Evolutionary conservation across 2,329 filamentous ascomycete species (phyloP), one percentile per base, ranked within the genome.

Genomic region (Fusarium sacchari): DNA sequence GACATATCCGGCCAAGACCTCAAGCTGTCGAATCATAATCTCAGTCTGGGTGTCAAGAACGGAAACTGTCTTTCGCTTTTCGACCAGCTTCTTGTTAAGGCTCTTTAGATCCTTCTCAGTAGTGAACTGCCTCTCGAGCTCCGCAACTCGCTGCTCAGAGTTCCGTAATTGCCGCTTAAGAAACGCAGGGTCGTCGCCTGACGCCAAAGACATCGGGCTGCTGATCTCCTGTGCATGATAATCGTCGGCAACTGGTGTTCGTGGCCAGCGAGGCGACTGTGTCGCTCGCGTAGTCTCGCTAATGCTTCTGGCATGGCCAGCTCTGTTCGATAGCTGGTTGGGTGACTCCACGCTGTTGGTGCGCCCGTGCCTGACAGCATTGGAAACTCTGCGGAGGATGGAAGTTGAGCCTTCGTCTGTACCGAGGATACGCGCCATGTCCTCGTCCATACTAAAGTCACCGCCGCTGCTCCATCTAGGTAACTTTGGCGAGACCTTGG

Each of bases 1-100:
- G 26, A 98, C 91, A 80, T 96, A 96, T 50, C 95, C 94, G 8
- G 94, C 95, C 78, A 98, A 89, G 42, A 96, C 92, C 79, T 97
- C 94, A 24, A 98, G 86, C 81, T 98, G 95, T 44, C 94, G 92
- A 78, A 98, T 94, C 83, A 97, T 96, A 81, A 98, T 95, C 83
- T 98, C 96, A 57, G 95, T 94, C 82, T 98, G 94, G 1, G 95
- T 96, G 80, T 98, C 96, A 58, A 98, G 86, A 24, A 97, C 93
- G 12, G 96, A 96, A 81, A 99, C 96, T 0, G 96, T 98, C 78
- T 97, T 97, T 66, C 96, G 89, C 85, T 98, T 98, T 82, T 98
- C 95, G 40, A 93, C 88, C 30, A 98, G 86, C 80, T 95, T 96
- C 76, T 93, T 95, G 82, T 97, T 97, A 36, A 97, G 90, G 76